phyloP scores from a whole-genome alignment of 805 yeast species.

The Metschnikowia arizonensis region DNA sequence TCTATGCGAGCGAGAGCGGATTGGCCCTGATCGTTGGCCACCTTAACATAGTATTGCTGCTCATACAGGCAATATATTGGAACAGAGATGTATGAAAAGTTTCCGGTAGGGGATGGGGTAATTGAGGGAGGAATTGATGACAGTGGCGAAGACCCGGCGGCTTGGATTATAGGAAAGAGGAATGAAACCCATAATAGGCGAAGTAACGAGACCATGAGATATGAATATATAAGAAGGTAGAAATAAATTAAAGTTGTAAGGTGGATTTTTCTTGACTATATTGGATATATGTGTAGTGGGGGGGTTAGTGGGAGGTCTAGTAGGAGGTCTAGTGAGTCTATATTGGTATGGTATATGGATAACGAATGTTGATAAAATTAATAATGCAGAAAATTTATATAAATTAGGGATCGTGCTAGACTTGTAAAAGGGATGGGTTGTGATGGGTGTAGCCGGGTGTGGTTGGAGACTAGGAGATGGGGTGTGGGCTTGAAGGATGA shows the following conservation, averaged over 20 bases:
- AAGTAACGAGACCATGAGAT: background rate
- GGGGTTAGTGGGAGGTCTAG: too few relatives aligned
- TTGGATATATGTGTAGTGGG: too few relatives aligned
- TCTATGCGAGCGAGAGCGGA: constrained; percentile 26
- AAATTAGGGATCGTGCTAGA: too few relatives aligned
- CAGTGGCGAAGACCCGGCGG: background rate
- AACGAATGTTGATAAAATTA: too few relatives aligned
- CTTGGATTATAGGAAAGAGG: background rate
- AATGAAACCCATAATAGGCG: background rate
- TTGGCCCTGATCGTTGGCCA: constrained; percentile 14
- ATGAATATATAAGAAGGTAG: too few relatives aligned
- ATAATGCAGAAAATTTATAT: too few relatives aligned
- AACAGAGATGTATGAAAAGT: constrained; percentile 8
- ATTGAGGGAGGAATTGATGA: background rate
- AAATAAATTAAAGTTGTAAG: too few relatives aligned
- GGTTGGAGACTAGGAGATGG: background rate
- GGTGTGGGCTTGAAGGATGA: too few relatives aligned
- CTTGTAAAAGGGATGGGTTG: too few relatives aligned
- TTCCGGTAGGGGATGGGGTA: background rate
- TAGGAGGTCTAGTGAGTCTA: too few relatives aligned
- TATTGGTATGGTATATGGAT: too few relatives aligned
- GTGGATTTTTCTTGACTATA: too few relatives aligned
- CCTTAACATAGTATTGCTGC: constrained; percentile 17
- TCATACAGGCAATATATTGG: constrained; percentile 16
- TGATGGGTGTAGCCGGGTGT: background rate